Conservation (phyloP, 1,284 basidiomycete species). For the Athelia psychrophila region DNA sequence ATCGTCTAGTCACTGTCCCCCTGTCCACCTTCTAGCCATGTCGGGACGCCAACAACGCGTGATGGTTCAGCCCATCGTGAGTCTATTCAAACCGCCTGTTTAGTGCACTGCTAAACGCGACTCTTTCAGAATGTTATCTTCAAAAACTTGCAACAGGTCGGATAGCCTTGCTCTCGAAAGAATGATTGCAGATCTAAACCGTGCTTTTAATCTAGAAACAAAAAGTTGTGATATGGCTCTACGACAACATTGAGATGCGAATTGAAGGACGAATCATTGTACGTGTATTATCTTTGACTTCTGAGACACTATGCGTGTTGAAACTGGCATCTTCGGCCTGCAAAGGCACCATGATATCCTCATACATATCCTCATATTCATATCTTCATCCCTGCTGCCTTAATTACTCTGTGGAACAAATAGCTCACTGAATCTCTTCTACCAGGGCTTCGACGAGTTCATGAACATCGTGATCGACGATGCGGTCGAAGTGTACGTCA, state of each 20-base stretch:
- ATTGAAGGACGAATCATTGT: conserved; percentile 97
- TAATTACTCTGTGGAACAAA: conserved; percentile 6
- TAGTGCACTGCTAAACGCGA: conserved; percentile 15
- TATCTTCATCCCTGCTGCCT: conserved; percentile 8
- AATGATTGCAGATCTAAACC: conserved; percentile 3
- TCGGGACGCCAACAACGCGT: conserved; percentile 89
- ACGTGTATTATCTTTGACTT: conserved; percentile 36
- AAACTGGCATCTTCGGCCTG: conserved; percentile 14
- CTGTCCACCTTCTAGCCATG: conserved; percentile 54
- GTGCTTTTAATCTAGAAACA: conserved; percentile 52
- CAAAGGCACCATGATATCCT: neutral
- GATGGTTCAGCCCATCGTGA: conserved; percentile 97
- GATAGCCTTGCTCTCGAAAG: conserved; percentile 7
- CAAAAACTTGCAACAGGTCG: conserved; percentile 93
- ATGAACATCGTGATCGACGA: conserved; percentile 99
- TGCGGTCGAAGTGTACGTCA: conserved; percentile 90
- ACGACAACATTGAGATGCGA: conserved; percentile 96
- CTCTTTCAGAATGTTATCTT: conserved; percentile 92
- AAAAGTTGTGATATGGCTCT: conserved; percentile 93
- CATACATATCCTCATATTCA: conserved; percentile 1
- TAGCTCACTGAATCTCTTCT: conserved; percentile 13
- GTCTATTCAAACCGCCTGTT: conserved; percentile 27
- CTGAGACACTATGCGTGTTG: conserved; percentile 21
- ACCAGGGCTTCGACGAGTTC: conserved; percentile 98
- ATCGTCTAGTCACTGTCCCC: conserved; percentile 14